Conservation (phyloP, 169 alveolate species). For the Eimeria sp. region DNA sequence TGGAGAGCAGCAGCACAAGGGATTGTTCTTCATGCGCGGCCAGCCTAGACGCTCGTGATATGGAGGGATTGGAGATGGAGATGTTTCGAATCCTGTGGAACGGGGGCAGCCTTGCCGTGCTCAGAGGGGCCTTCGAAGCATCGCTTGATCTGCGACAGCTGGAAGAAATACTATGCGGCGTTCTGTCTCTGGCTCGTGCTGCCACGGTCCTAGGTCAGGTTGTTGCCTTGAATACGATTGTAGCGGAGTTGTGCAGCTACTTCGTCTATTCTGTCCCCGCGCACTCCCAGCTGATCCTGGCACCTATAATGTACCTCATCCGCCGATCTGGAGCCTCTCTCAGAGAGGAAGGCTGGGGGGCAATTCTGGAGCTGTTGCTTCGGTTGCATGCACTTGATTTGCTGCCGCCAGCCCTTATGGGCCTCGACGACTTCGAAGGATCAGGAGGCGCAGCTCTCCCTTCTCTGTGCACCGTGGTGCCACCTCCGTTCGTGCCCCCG, state of each 20-base stretch:
- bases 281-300: conserved; percentile 75
- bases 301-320: conserved; percentile 59
- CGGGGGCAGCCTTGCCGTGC: conserved; percentile 46
- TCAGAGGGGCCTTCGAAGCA: conserved; percentile 48
- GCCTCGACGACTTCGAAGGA: conserved; percentile 78
- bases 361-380: conserved; percentile 70
- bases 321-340: conserved; percentile 48
- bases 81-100: conserved; percentile 50
- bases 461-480: conserved; percentile 52
- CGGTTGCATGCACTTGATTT: conserved; percentile 78
- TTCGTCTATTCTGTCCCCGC: conserved; percentile 66
- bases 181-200: conserved; percentile 33
- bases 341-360: conserved; percentile 83
- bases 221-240: conserved; percentile 60
- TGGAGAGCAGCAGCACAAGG: not conserved
- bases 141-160: conserved; percentile 46
- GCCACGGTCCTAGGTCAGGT: conserved; percentile 48
- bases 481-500: conserved; percentile 77
- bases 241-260: conserved; percentile 68
- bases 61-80: conserved; percentile 26
- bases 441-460: conserved; percentile 78
- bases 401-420: conserved; percentile 76
- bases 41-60: conserved; percentile 3
- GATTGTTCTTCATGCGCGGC: not conserved
- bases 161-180: conserved; percentile 21